These are phyloP conservation scores for Tylopilus orsonianus DNA, from an alignment of 1,284 basidiomycete species.

Conservation along the genomic window DNA sequence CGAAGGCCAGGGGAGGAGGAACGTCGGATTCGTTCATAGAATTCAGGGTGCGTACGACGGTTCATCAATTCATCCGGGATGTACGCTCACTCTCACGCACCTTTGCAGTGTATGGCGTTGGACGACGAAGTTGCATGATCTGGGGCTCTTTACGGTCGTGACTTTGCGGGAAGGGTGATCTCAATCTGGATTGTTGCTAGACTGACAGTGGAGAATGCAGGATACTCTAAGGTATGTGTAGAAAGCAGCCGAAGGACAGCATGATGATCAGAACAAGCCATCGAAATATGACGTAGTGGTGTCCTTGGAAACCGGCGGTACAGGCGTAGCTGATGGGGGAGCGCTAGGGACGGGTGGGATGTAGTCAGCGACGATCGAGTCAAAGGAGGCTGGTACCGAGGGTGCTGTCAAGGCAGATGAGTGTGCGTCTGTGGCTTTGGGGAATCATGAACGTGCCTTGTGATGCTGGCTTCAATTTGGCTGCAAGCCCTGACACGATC, in stretches of 20 bases:
- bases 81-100: conserved; percentile 16
- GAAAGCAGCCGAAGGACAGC: background rate
- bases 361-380: conserved; percentile 72
- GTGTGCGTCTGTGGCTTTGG: background rate
- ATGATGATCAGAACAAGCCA: conserved; percentile 39
- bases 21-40: conserved; percentile 72
- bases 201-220: background rate
- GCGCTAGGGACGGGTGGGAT: conserved; percentile 37
- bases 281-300: conserved; percentile 40
- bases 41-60: conserved; percentile 63
- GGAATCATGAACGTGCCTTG: conserved; percentile 32
- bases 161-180: background rate
- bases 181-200: background rate
- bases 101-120: conserved; percentile 31
- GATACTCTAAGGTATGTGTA: conserved; percentile 24
- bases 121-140: conserved; percentile 30
- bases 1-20: conserved; percentile 44
- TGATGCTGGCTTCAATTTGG: conserved; percentile 56
- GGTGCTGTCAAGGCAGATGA: conserved; percentile 33
- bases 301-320: conserved; percentile 19
- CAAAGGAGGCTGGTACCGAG: conserved; percentile 52
- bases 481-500: conserved; percentile 69
- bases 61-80: background rate
- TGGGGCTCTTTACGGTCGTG: background rate
- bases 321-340: conserved; percentile 12